phyloP scores from a whole-genome alignment of 441 rosid species.

The Adansonia grandidieri region DNA sequence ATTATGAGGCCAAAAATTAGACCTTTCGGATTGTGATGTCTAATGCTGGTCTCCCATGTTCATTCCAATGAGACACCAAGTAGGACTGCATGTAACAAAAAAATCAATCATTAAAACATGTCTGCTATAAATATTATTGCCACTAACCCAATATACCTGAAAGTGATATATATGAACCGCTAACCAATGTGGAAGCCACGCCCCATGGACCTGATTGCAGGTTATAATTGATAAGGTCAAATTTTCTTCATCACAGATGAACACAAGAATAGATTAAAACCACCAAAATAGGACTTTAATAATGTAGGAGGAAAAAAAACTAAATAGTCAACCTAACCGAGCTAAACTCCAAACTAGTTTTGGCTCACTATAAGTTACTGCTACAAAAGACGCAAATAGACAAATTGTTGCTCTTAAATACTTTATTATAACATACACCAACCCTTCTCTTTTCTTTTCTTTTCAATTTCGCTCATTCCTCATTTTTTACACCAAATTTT shows the following conservation, averaged over 20 bases:
- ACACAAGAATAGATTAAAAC: neutral
- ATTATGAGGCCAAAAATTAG: constrained; percentile 17
- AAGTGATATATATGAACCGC: constrained; percentile 25
- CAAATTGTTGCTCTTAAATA: neutral
- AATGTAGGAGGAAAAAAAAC: neutral
- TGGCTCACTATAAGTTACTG: neutral
- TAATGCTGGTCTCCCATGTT: constrained; percentile 39
- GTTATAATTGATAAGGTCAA: neutral
- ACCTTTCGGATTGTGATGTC: constrained; percentile 42
- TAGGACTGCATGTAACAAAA: constrained; percentile 35
- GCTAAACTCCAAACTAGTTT: constrained; percentile 4
- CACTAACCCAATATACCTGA: constrained; percentile 33
- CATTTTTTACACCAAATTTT: neutral
- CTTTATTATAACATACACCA: neutral
- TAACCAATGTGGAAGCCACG: constrained; percentile 31
- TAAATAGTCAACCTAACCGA: neutral
- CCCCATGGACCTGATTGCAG: constrained; percentile 25
- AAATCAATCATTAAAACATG: constrained; percentile 10
- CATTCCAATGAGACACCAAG: constrained; percentile 39
- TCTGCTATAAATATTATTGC: constrained; percentile 24
- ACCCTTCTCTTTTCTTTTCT: neutral
- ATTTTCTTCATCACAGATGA: neutral
- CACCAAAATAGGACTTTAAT: neutral
- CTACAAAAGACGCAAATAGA: neutral
- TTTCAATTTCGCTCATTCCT: neutral